Evolutionary conservation across 441 rosid species (phyloP).

Genomic region (Corymbia citriodora): DNA sequence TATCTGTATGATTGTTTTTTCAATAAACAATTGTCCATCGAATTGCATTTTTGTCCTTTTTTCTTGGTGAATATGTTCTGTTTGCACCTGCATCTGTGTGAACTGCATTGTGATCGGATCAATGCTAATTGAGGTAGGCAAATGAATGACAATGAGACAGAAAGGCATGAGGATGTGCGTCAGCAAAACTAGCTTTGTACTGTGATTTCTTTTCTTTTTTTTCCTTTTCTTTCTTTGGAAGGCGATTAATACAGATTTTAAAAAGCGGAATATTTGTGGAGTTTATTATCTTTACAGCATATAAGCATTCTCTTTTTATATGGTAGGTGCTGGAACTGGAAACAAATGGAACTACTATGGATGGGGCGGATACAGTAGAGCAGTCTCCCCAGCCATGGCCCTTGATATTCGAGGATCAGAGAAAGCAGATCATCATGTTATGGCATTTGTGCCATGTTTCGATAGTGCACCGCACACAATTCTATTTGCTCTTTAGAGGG

Average conservation of each 20-base stretch:
- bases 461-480: constrained; percentile 76
- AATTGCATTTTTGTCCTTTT: not conserved
- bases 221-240: not conserved
- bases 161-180: not conserved
- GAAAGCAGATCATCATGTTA: constrained; percentile 81
- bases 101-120: not conserved
- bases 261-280: not conserved
- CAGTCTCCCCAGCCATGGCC: constrained; percentile 71
- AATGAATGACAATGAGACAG: not conserved
- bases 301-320: not conserved
- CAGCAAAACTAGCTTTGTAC: not conserved
- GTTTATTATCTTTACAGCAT: not conserved
- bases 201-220: not conserved
- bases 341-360: constrained; percentile 35
- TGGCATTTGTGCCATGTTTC: constrained; percentile 96
- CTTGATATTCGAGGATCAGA: constrained; percentile 67
- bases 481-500: constrained; percentile 74
- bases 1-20: not conserved
- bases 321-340: constrained; percentile 79
- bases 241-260: not conserved
- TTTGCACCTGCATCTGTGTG: not conserved
- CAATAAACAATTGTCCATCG: not conserved
- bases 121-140: not conserved
- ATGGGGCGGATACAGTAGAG: constrained; percentile 25
- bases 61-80: not conserved